These are phyloP conservation scores for Yarrowia porcina DNA, from an alignment of 805 yeast genomes.

Conservation along the genomic window DNA sequence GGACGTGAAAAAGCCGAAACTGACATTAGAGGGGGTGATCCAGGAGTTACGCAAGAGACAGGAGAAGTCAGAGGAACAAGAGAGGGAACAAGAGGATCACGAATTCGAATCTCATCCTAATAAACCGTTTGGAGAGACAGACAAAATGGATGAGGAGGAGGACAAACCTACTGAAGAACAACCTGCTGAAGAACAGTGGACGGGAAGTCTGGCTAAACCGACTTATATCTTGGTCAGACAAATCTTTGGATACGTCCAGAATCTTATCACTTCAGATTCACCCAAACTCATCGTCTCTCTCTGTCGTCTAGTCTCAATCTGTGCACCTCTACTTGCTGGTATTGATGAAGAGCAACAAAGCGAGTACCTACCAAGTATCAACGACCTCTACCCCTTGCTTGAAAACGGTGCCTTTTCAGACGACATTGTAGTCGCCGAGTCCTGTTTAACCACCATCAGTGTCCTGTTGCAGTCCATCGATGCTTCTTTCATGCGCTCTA, in stretches of 20 bases:
- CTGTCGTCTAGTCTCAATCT: slow-evolving; percentile 46
- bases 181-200: slow-evolving; percentile 50
- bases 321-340: slow-evolving; percentile 55
- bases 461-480: slow-evolving; percentile 33
- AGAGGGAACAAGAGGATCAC: no score
- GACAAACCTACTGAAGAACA: slow-evolving; percentile 27
- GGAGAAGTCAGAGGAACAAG: slow-evolving; percentile 33
- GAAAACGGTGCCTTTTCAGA: slow-evolving; percentile 35
- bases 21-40: slow-evolving; percentile 27
- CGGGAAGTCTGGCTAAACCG: slow-evolving; percentile 59
- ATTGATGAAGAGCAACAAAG: slow-evolving; percentile 37
- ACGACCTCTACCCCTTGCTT: slow-evolving; percentile 53
- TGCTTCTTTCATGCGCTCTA: slow-evolving; percentile 38
- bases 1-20: slow-evolving; percentile 2
- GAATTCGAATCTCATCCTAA: slow-evolving; percentile 34
- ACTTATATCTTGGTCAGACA: slow-evolving; percentile 58
- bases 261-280: slow-evolving; percentile 66
- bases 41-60: slow-evolving; percentile 17
- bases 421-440: slow-evolving; percentile 37
- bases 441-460: slow-evolving; percentile 36
- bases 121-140: slow-evolving; percentile 22
- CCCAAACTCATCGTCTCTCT: slow-evolving; percentile 54
- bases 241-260: slow-evolving; percentile 65
- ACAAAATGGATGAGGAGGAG: slow-evolving; percentile 27
- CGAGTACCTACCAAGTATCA: slow-evolving; percentile 47